phyloP scores from a whole-genome alignment of 2,329 filamentous ascomycete species.

The Aspergillus quadricinctus region DNA sequence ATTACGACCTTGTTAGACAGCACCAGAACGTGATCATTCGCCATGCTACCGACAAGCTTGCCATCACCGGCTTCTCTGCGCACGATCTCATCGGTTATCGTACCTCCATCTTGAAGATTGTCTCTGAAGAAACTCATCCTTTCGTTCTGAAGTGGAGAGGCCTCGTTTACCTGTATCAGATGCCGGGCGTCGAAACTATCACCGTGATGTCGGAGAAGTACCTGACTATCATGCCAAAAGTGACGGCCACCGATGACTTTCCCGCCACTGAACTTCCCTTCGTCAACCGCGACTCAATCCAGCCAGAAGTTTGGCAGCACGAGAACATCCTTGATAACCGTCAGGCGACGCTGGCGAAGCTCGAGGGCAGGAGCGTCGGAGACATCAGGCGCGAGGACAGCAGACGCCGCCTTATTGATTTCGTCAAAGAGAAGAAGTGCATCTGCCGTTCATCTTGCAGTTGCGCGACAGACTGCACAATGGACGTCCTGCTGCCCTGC shows the following conservation, averaged over 20 bases:
- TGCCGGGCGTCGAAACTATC: constrained; percentile 26
- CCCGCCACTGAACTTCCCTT: constrained; percentile 22
- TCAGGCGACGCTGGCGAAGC: constrained; percentile 28
- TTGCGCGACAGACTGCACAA: constrained; percentile 32
- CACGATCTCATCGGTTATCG: constrained; percentile 30
- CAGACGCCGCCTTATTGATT: constrained; percentile 19
- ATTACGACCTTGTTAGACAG: constrained; percentile 22
- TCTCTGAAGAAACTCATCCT: constrained; percentile 16
- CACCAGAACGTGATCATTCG: constrained; percentile 29
- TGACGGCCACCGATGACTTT: constrained; percentile 10
- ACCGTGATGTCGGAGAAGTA: constrained; percentile 35
- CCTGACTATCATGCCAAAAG: constrained; percentile 20
- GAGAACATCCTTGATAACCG: constrained; percentile 29
- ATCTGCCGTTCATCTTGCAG: constrained; percentile 31
- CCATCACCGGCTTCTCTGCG: constrained; percentile 8
- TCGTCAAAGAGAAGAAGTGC: constrained; percentile 32
- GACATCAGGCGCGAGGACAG: constrained; percentile 28
- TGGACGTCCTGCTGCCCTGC: constrained; percentile 25
- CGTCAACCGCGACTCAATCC: constrained; percentile 13
- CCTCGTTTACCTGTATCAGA: constrained; percentile 25
- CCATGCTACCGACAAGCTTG: constrained; percentile 16
- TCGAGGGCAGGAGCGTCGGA: constrained; percentile 33
- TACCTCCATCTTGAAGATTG: constrained; percentile 20
- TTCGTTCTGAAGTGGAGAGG: constrained; percentile 29
- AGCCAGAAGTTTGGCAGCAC: constrained; percentile 18